Percentiles rank a stretch among this genome's conserved stretches.
These are phyloP conservation scores for Boletales sp. DNA, from an alignment of 768 basidiomycete genomes.

Conservation along the genomic window DNA sequence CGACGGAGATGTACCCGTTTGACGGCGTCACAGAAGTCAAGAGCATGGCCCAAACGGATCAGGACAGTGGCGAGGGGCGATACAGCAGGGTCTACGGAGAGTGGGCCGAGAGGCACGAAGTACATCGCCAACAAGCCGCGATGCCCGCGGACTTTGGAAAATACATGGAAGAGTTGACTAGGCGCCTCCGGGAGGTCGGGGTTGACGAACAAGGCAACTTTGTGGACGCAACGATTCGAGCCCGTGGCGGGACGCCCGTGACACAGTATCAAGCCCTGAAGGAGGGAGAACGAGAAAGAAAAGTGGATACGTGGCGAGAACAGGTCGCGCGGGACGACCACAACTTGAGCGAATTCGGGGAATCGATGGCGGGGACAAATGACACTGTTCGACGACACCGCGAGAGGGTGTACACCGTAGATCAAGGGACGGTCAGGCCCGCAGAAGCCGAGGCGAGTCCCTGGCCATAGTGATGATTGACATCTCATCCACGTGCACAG, in stretches of 20 bases:
- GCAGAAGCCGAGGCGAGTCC: slow-evolving; percentile 22
- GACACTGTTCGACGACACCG: slow-evolving; percentile 10
- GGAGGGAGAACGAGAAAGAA: slow-evolving; percentile 23
- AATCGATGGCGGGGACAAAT: slow-evolving; percentile 8
- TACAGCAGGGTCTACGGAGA: slow-evolving; percentile 32
- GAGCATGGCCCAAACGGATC: slow-evolving; percentile 2
- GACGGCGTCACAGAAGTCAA: slow-evolving; percentile 24
- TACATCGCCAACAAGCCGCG: slow-evolving; percentile 22
- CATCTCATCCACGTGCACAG: slow-evolving; percentile 6
- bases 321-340: slow-evolving; percentile 41
- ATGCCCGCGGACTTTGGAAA: slow-evolving; percentile 24
- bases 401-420: slow-evolving; percentile 9
- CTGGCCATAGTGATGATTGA: not conserved
- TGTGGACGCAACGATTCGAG: slow-evolving; percentile 14
- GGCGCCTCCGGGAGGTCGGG: slow-evolving; percentile 34
- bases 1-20: slow-evolving; percentile 20
- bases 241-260: slow-evolving; percentile 2
- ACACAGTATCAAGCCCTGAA: slow-evolving; percentile 7
- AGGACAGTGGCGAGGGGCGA: slow-evolving; percentile 4
- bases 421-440: slow-evolving; percentile 13
- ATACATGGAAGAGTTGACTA: slow-evolving; percentile 31
- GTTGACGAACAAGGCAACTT: slow-evolving; percentile 28
- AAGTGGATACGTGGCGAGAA: slow-evolving; percentile 56
- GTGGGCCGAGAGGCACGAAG: slow-evolving; percentile 28
- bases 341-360: slow-evolving; percentile 22